Evolutionary conservation across 768 basidiomycete species (phyloP).

Genomic region (Tubosaeta sp.): DNA sequence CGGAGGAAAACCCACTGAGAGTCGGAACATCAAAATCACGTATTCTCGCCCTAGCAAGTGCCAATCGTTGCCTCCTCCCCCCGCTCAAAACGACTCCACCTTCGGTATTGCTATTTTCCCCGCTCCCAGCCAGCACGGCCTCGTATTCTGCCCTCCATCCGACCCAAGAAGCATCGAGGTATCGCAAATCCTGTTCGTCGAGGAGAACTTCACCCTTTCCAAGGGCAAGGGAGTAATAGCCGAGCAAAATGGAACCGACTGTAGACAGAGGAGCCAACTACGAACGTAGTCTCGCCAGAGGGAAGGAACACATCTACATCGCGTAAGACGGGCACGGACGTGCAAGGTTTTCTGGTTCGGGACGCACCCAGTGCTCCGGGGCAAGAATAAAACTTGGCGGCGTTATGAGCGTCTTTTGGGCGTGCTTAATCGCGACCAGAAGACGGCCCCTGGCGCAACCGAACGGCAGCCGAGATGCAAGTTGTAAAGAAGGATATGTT

Average conservation of each 20-base stretch:
- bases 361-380: too few relatives aligned
- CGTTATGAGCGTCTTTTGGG: too few relatives aligned
- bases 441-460: slow-evolving; percentile 59
- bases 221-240: slow-evolving; percentile 62
- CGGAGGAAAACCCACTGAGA: slow-evolving; percentile 58
- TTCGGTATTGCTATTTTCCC: slow-evolving; percentile 38
- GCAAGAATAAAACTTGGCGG: too few relatives aligned
- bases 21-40: slow-evolving; percentile 86
- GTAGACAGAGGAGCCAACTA: slow-evolving; percentile 77
- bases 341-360: slow-evolving; percentile 80
- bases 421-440: slow-evolving; percentile 95
- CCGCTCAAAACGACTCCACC: slow-evolving; percentile 80
- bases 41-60: slow-evolving; percentile 81
- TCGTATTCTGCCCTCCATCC: slow-evolving; percentile 81
- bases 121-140: slow-evolving; percentile 48
- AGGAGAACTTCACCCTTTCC: slow-evolving; percentile 60
- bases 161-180: slow-evolving; percentile 70
- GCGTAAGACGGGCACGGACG: slow-evolving; percentile 58
- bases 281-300: slow-evolving; percentile 69
- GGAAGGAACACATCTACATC: slow-evolving; percentile 67
- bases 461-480: slow-evolving; percentile 44
- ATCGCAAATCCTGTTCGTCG: slow-evolving; percentile 75
- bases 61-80: slow-evolving; percentile 87
- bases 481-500: slow-evolving; percentile 48
- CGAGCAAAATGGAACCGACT: slow-evolving; percentile 58